Base-by-base conservation (phyloP, 2,329 filamentous ascomycete species). In the Talaromyces albobiverticillius region DNA sequence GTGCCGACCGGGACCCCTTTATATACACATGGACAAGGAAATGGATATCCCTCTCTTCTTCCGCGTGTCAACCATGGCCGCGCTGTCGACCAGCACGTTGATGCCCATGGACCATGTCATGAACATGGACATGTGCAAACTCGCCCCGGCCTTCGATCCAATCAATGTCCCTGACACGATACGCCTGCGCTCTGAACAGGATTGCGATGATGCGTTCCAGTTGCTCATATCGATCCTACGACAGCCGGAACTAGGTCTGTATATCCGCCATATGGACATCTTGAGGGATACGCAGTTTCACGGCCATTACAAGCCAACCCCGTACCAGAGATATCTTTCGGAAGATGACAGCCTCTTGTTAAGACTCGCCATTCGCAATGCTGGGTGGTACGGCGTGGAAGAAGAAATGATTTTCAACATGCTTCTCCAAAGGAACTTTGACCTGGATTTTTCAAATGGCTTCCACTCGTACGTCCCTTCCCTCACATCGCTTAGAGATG, bases 41-140 rank as follows among this genome's bases (percentile, higher is more conserved):
- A 55, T 55, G 53, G 47, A 55, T 26, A 47, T 55, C 13, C 48
- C 53, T 9, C 53, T 55, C 20, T 55, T 55, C 43, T 51, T 46
- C 42, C 53, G 53, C 47, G 53, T 55, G 42, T 55, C 53, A 7
- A 55, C 53, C 25, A 55, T 55, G 53, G 42, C 47, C 22, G 48
- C 53, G 8, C 36, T 55, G 3, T 55, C 53, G 16, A 51, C 53
- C 23, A 47, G 42, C 42, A 55, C 42, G 20, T 8, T 55, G 8
- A 18, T 51, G 11, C 53, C 53, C 9, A 16, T 55, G 18, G 53
- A 55, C 10, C 47, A 46, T 51, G n/a, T 55, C 18, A 40, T 46
- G 41, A 36, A 25, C 22, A 23, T 46, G 29, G 32, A 45, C 13
- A 38, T 51, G 47, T 40, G 23, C 4, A 51, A 34, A 26, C 47